phyloP scores from a whole-genome alignment of 305 asterid genomes.

The Plantago rigida region DNA sequence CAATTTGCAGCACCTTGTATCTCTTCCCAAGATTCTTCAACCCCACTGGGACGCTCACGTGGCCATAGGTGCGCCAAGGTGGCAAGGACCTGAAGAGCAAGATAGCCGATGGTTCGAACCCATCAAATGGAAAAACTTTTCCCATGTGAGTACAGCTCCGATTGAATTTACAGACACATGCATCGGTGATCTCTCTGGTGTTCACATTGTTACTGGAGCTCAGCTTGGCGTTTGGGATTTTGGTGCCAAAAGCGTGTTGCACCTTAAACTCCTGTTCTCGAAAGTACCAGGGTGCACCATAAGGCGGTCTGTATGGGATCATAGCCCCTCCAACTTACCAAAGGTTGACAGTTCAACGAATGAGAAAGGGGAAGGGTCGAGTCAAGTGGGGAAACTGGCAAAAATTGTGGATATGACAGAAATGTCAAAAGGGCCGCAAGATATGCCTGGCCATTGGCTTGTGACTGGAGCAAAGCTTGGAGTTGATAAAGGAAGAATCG shows the following conservation, averaged over 20 bases:
- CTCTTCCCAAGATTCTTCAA: constrained; percentile 90
- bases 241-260: constrained; percentile 80
- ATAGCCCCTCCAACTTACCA: constrained; percentile 63
- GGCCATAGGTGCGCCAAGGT: constrained; percentile 92
- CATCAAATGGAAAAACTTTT: constrained; percentile 88
- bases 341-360: constrained; percentile 57
- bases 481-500: constrained; percentile 79
- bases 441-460: constrained; percentile 92
- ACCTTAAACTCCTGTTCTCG: constrained; percentile 84
- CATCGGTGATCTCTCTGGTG: constrained; percentile 93
- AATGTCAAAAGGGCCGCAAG: constrained; percentile 94
- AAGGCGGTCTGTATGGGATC: constrained; percentile 98
- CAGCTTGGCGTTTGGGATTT: constrained; percentile 97
- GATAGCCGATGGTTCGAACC: constrained; percentile 99
- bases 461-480: constrained; percentile 99
- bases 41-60: constrained; percentile 97
- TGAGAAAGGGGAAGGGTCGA: constrained; percentile 54
- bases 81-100: constrained; percentile 99
- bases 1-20: constrained; percentile 77
- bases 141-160: constrained; percentile 95
- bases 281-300: constrained; percentile 95
- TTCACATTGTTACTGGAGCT: constrained; percentile 90
- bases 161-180: constrained; percentile 77
- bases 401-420: constrained; percentile 88
- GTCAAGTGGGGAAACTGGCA: constrained; percentile 59